phyloP scores from a whole-genome alignment of 805 yeast species.

The Metschnikowia anglica region DNA sequence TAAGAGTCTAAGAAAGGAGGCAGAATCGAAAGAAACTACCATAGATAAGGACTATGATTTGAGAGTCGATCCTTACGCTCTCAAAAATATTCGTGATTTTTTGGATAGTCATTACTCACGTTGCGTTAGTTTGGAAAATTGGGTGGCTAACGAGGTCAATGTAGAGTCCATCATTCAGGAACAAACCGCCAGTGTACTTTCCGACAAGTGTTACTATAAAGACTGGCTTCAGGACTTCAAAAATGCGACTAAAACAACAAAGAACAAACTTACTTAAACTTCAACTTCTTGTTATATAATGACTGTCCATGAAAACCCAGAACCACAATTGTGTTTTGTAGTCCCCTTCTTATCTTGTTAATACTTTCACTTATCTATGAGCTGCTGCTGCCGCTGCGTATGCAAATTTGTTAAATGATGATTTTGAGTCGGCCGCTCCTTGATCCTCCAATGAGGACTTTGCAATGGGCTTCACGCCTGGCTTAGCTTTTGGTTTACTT shows the following conservation, averaged over 20 bases:
- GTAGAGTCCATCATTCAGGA: slow-evolving; percentile 37
- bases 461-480: background rate
- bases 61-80: slow-evolving; percentile 42
- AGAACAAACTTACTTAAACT: background rate
- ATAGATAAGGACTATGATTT: slow-evolving; percentile 26
- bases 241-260: background rate
- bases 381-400: slow-evolving; percentile 50
- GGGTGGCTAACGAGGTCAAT: slow-evolving; percentile 36
- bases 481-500: slow-evolving; percentile 1
- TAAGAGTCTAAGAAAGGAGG: slow-evolving; percentile 21
- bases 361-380: slow-evolving; percentile 11
- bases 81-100: slow-evolving; percentile 23
- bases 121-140: slow-evolving; percentile 33
- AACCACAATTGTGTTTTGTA: background rate
- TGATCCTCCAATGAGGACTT: slow-evolving; percentile 2
- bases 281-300: background rate
- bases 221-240: slow-evolving; percentile 37
- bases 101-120: slow-evolving; percentile 25
- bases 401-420: slow-evolving; percentile 36
- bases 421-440: slow-evolving; percentile 4
- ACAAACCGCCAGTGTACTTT: slow-evolving; percentile 33
- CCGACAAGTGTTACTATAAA: slow-evolving; percentile 36
- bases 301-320: background rate
- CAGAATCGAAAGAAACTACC: slow-evolving; percentile 4
- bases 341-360: background rate